phyloP scores from a whole-genome alignment of 805 yeast species.

The Komagataella mondaviorum region DNA sequence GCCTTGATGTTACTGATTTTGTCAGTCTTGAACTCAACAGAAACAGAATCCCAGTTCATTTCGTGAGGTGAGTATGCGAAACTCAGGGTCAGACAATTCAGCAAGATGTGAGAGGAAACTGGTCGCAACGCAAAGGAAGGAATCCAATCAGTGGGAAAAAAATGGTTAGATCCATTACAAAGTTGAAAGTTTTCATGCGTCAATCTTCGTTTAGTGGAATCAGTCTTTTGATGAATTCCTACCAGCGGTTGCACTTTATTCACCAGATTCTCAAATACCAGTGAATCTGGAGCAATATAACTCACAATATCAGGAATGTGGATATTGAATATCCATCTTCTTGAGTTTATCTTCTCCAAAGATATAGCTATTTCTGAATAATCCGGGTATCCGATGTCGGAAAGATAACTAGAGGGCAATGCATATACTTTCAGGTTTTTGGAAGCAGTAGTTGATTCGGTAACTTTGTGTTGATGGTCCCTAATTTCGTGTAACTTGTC shows the following conservation, averaged over 20 bases:
- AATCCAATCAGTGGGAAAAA: background rate
- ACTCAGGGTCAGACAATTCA: background rate
- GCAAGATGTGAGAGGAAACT: background rate
- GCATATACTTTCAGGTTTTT: background rate
- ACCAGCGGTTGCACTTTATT: background rate
- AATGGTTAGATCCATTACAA: background rate
- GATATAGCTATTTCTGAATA: background rate
- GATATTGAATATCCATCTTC: background rate
- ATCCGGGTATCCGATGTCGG: background rate
- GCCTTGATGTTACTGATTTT: no score
- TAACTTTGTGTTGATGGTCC: background rate
- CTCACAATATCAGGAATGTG: slow-evolving; percentile 3
- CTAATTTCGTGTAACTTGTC: background rate
- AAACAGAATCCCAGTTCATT: background rate
- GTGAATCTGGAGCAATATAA: background rate
- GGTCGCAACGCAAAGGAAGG: background rate
- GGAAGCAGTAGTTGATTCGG: background rate
- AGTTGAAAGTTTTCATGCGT: background rate
- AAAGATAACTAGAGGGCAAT: background rate
- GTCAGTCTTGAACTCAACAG: background rate
- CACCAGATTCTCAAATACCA: background rate
- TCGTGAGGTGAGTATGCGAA: background rate
- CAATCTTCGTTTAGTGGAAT: background rate
- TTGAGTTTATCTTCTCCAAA: background rate
- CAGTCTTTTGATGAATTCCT: background rate